These are phyloP conservation scores for Cubamyces lactineus DNA, from an alignment of 768 basidiomycete genomes.

Conservation along the genomic window DNA sequence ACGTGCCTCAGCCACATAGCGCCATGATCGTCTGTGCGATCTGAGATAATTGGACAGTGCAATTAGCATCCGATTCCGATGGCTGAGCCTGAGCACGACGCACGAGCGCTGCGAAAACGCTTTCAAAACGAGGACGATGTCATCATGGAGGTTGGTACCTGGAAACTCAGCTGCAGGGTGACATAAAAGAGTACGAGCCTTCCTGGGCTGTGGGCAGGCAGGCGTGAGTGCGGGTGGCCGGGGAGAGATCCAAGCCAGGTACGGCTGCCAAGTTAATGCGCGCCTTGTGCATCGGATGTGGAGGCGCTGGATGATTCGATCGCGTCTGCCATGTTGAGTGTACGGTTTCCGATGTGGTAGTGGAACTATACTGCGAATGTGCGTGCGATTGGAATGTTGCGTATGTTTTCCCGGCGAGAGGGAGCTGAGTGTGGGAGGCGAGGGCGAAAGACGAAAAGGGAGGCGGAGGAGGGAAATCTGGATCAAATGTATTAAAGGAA, in stretches of 20 bases:
- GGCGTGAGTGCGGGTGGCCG: conserved; percentile 1
- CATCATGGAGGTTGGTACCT: neutral
- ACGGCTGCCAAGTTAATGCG: conserved; percentile 3
- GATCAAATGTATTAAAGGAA: conserved; percentile 16
- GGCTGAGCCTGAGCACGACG: neutral
- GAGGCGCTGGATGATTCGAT: conserved; percentile 5
- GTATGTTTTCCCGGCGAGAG: conserved; percentile 1
- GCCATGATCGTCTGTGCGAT: conserved; percentile 3
- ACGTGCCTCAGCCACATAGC: conserved; percentile 23
- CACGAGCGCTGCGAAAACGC: neutral
- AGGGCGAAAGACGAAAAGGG: neutral
- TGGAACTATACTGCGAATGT: neutral
- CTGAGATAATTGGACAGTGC: conserved; percentile 10
- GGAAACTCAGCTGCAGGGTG: neutral
- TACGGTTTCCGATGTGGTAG: neutral
- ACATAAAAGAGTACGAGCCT: neutral
- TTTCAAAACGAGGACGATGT: conserved; percentile 4
- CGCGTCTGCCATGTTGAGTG: conserved; percentile 8
- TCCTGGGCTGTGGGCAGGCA: conserved; percentile 1
- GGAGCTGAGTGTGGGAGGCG: neutral
- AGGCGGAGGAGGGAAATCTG: conserved; percentile 1
- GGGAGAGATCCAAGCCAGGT: conserved; percentile 5
- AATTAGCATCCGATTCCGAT: too few species aligned
- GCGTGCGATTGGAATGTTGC: neutral
- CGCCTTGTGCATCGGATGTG: neutral